Evolutionary conservation across 116 monocot genomes (phyloP), one percentile per base, ranked within the genome.

Genomic region (Phalaenopsis hybrid): DNA sequence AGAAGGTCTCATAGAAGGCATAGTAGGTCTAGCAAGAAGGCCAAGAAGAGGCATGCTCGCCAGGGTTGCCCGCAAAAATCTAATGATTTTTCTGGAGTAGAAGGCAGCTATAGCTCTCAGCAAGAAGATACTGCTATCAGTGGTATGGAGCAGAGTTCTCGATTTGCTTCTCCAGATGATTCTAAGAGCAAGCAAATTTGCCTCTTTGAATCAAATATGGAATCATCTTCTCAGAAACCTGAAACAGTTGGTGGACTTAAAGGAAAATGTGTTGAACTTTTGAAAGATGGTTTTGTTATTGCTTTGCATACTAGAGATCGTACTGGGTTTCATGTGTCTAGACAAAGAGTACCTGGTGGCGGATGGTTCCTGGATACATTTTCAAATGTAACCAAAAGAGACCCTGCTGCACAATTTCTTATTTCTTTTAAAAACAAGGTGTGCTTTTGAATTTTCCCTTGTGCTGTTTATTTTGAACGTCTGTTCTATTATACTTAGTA

Each of bases 391-490:
- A 89, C 95, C 21, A 93, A 92, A 85, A 88, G 95, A 31, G 98
- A 99, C 88, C 98, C 98, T 78, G 93, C 95, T 79, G 89, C 91
- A 41, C 98, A 99, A 68, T 99, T 95, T 82, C 81, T 99, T 52
- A 88, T 99, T 83, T 81, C 87, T 67, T 95, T 91, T 80, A 88
- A 67, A 79, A 94, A 67, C 89, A 95, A 99, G 95, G 98, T 99
- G 50, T 67, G 4, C 5, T 74, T 78, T 50, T 74, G 77, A 77
- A 49, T 21, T 34, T 75, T 20, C 20, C 15, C 20, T 50, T 77
- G 12, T 77, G 28, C 20, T 52, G 4, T 31, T 9, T 11, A 76
- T 77, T 77, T 77, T 49, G 17, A 46, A 8, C 20, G 44, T 2
- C 21, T 12, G 15, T 37, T 9, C 0, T 2, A 7, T 44, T 48